Percentiles rank a stretch among this genome's conserved stretches.
Evolutionary conservation across 2,329 filamentous ascomycete species (phyloP).

Genomic region (Hypoxylon sp.): DNA sequence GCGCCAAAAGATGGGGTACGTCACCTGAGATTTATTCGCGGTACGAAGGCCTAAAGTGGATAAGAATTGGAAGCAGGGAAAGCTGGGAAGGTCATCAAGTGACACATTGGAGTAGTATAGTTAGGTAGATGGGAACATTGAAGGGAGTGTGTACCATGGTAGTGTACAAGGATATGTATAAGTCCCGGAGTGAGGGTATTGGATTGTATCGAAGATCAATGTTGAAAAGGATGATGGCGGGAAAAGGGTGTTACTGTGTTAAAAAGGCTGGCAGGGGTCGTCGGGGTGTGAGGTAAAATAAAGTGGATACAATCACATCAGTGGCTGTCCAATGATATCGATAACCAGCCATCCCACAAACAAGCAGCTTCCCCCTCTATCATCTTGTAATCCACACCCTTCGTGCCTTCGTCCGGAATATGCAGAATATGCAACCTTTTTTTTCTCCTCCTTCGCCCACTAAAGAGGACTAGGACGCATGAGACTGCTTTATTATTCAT

Average conservation of each 20-base stretch:
- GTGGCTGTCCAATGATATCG: slow-evolving; percentile 47
- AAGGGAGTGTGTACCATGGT: slow-evolving; percentile 7
- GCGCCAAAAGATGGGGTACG: slow-evolving; percentile 32
- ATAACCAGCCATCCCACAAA: slow-evolving; percentile 51
- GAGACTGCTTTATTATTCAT: slow-evolving; percentile 44
- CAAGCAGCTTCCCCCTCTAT: slow-evolving; percentile 43
- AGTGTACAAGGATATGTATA: slow-evolving; percentile 14
- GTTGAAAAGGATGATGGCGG: slow-evolving; percentile 28
- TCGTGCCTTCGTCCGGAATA: slow-evolving; percentile 20
- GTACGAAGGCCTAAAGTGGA: slow-evolving; percentile 43
- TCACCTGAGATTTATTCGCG: slow-evolving; percentile 26
- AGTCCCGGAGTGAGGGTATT: slow-evolving; percentile 18
- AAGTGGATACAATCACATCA: slow-evolving; percentile 44
- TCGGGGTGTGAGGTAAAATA: slow-evolving; percentile 35
- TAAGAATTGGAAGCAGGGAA: slow-evolving; percentile 26
- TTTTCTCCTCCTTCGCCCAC: slow-evolving; percentile 33
- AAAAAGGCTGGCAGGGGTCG: slow-evolving; percentile 31
- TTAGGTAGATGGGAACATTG: slow-evolving; percentile 3
- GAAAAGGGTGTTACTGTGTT: slow-evolving; percentile 27
- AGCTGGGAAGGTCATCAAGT: slow-evolving; percentile 31
- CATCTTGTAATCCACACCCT: slow-evolving; percentile 34
- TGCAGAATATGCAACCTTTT: slow-evolving; percentile 13
- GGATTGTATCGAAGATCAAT: too few species aligned
- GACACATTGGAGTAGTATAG: slow-evolving; percentile 27
- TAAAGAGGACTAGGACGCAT: slow-evolving; percentile 34